Base-by-base conservation (phyloP, 1,139 yeast species). In the Candida anutae region DNA sequence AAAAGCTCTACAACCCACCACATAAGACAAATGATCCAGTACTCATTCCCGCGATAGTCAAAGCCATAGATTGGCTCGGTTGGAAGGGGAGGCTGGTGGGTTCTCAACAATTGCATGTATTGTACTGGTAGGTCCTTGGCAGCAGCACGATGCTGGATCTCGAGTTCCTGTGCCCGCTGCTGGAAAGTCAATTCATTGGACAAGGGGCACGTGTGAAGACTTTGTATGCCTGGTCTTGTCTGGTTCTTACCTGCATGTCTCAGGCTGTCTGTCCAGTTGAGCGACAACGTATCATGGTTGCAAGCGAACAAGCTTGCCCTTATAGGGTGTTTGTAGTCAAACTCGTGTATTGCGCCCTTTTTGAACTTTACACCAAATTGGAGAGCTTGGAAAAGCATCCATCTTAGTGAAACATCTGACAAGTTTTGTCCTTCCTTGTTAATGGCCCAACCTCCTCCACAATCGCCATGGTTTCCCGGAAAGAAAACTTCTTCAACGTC, bases 1-100 rank as follows among this genome's bases (percentile, higher is more conserved):
- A 77, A 36, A 11, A 69, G 47, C 40, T 77, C 85, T n/a, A 74
- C 45, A 2, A 64, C 2, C 82, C 82, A 76, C 83, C 83, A 77
- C 6, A 57, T 40, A 0, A 68, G 6, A 2, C 57, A 34, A 16
- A 31, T 28, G 1, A 39, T 10, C 2, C 47, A 16, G 4, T 43
- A 28, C 13, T 43, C 46, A 16, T 47, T 46, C 1, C 66, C 71
- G 25, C 63, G 45, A 2, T 67, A 64, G 37, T 54, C 65, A 34
- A 46, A 53, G 10, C 53, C 45, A 3, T 28, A 18, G 3, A 43
- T 29, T 8, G 50, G 43, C 3, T 14, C 9, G 15, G 13, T 23
- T 3, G 48, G 46, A 11, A 34, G 22, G 13, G 25, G 15, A 13
- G 14, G 8, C 12, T 25, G 15, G 11, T 12, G n/a, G 15, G 21